Evolutionary conservation across 352 stramenopile genomes (phyloP).

Genomic region (Phytophthora cactorum): DNA sequence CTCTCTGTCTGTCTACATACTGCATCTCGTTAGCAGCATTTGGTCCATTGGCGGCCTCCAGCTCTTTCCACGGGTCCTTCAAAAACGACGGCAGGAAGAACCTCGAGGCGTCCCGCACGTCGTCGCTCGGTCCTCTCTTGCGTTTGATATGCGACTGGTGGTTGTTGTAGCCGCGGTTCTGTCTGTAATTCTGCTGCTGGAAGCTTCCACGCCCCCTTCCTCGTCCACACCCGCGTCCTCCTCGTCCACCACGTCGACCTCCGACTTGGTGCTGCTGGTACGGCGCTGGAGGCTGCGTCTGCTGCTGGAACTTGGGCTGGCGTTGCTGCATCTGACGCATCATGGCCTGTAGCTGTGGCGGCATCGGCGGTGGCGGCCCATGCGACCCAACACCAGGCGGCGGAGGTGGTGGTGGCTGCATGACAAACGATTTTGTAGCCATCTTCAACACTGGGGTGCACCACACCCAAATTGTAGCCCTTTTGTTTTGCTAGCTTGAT

Average conservation of each 20-base stretch:
- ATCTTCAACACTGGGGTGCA: no score
- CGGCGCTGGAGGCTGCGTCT: constrained; percentile 10
- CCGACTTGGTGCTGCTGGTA: constrained; percentile 23
- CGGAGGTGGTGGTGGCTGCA: constrained; percentile 32
- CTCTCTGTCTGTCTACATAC: constrained; percentile 8
- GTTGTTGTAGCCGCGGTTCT: constrained; percentile 16
- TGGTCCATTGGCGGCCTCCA: constrained; percentile 22
- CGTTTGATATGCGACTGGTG: constrained; percentile 44
- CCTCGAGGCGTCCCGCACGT: constrained; percentile 45
- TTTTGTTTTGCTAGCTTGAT: background rate
- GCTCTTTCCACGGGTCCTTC: constrained; percentile 64
- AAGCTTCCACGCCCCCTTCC: constrained; percentile 27
- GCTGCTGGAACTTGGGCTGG: constrained; percentile 47
- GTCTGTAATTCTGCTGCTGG: constrained; percentile 31
- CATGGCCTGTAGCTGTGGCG: constrained; percentile 58
- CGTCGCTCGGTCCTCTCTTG: constrained; percentile 51
- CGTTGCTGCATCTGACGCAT: constrained; percentile 60
- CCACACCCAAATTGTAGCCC: background rate
- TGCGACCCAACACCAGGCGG: background rate
- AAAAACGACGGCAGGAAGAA: constrained; percentile 78
- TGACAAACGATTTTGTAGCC: background rate
- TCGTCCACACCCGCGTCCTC: constrained; percentile 22
- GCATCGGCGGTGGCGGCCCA: constrained; percentile 33
- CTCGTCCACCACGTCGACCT: constrained; percentile 23
- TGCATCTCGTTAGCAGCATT: background rate